Percentiles rank a stretch among this genome's conserved stretches.
phyloP scores from a whole-genome alignment of 371 early-diverging fungal genomes.

The Coemansia sp. region DNA sequence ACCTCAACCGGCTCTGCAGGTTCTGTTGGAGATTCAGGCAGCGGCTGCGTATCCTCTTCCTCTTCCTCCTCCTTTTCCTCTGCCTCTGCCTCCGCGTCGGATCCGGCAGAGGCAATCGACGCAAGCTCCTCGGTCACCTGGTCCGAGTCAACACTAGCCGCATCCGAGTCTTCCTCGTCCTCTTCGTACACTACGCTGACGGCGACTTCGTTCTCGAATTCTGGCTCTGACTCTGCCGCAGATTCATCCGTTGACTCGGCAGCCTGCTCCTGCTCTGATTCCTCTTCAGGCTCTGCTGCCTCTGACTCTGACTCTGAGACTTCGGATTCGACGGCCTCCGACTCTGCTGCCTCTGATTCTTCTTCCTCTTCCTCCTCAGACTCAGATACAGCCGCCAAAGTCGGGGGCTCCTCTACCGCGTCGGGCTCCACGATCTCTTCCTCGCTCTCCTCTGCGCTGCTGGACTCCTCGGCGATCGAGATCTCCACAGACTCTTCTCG shows the following conservation, averaged over 20 bases:
- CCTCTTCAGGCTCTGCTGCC: slow-evolving; percentile 2
- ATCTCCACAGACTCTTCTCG: slow-evolving; percentile 1
- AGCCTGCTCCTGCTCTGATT: background rate
- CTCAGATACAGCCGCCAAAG: background rate
- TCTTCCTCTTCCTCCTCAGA: background rate
- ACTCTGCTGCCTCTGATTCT: slow-evolving; percentile 1
- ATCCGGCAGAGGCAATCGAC: slow-evolving; percentile 16
- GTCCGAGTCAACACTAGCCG: slow-evolving; percentile 22
- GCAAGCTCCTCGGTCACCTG: slow-evolving; percentile 35
- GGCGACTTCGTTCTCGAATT: slow-evolving; percentile 1
- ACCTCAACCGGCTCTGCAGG: background rate
- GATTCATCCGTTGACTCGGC: background rate
- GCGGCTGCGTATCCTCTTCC: background rate
- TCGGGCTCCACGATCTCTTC: slow-evolving; percentile 1
- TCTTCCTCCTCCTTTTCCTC: slow-evolving; percentile 10
- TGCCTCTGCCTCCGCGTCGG: slow-evolving; percentile 1
- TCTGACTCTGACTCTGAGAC: slow-evolving; percentile 2
- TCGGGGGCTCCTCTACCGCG: slow-evolving; percentile 8
- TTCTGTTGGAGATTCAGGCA: background rate
- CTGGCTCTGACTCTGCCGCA: background rate
- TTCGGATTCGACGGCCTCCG: slow-evolving; percentile 1
- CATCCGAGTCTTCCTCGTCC: background rate
- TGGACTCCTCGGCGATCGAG: slow-evolving; percentile 5
- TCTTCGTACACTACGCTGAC: background rate
- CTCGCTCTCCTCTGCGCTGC: slow-evolving; percentile 2